Evolutionary conservation across 2,329 filamentous ascomycete species (phyloP), one percentile per base, ranked within the genome.

Genomic region (Pseudogymnoascus sp.): DNA sequence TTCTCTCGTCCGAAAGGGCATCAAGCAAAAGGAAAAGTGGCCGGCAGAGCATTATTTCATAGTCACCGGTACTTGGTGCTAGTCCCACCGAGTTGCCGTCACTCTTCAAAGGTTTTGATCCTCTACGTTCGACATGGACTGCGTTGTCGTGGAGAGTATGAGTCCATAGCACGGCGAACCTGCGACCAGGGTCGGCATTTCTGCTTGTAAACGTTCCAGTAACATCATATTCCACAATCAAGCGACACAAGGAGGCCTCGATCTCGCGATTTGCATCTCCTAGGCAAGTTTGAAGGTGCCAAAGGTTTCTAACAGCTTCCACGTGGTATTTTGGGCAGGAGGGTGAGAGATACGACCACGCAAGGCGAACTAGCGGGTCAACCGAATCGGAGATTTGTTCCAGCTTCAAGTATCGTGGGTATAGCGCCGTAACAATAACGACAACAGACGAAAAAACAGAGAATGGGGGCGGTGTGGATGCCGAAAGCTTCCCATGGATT

Each of bases 281-380:
- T 11, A 96, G 82, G 0, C 86, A 83, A 23, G 82, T 84, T 69
- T 97, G 92, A 61, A 99, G 78, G 67, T 91, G 86, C 90, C 95
- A 96, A 40, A 99, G 78, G 68, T 87, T 89, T 64, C 90, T 86
- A 7, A 96, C 90, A 16, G 92, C 88, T 77, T 99, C 96, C 34
- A 99, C 93, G 71, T 97, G 95, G 68, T 93, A 96, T 72, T 96
- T 96, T 0, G 93, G 92, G 66, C 88, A 87, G 11, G 87, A 82
- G n/a, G 90, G 88, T 0, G 91, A 90, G 40, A 99, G 77, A 70
- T 90, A 91, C 4, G 78, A 75, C 95, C 95, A 99, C 0, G 93
- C 82, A 63, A 88, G 83, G 1, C 80, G 79, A 14, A 95, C 86
- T 21, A 97, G 77, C 28, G 84, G 81, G 18, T 85, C 81, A 4